A percentile compares a stretch with the other conserved stretches of the same genome.
These are phyloP conservation scores for Albatrellus ellisii DNA, from an alignment of 768 basidiomycete species.

Conservation along the genomic window DNA sequence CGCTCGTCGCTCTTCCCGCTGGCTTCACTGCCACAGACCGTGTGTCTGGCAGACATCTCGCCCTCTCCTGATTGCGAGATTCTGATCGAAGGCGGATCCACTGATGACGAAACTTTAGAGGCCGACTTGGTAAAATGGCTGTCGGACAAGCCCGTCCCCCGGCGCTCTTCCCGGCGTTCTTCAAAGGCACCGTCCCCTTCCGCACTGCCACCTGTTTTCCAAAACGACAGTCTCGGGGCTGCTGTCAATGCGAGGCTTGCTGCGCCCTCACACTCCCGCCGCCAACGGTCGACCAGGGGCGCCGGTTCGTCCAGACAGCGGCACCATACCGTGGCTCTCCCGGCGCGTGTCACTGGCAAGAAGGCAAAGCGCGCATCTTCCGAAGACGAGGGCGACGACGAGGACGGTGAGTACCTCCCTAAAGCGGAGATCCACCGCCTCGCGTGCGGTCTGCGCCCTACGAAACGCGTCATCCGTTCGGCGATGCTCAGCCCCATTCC, in stretches of 20 bases:
- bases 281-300: neutral
- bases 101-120: neutral
- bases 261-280: neutral
- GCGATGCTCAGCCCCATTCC: neutral
- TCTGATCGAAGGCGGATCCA: neutral
- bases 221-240: neutral
- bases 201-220: neutral
- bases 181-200: neutral
- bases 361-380: neutral
- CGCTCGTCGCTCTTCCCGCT: neutral
- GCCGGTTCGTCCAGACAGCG: neutral
- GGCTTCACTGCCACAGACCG: neutral
- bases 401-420: slow-evolving; percentile 10
- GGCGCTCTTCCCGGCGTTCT: neutral
- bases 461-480: neutral
- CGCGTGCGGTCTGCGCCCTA: neutral
- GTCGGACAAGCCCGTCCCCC: neutral
- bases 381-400: slow-evolving; percentile 26
- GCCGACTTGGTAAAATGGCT: neutral
- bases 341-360: neutral
- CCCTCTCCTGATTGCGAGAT: neutral
- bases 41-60: neutral
- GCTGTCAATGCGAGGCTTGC: neutral
- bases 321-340: neutral
- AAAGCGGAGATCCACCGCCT: neutral